A percentile compares a stretch with the other conserved stretches of the same genome.
phyloP scores from a whole-genome alignment of 2,329 filamentous ascomycete genomes.

The Fusarium bulbicola region DNA sequence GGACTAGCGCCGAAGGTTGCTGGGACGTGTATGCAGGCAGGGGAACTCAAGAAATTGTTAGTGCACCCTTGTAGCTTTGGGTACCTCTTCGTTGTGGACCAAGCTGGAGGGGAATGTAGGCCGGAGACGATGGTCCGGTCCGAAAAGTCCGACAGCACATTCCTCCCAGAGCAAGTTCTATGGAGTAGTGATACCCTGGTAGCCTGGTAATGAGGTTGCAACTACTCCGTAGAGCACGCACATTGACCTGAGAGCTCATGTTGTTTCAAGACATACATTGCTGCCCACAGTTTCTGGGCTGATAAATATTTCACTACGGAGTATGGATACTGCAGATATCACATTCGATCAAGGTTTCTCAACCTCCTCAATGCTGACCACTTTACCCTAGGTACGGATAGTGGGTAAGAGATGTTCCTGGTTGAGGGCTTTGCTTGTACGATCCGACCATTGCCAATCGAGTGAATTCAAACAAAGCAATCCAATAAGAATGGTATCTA shows the following conservation, averaged over 20 bases:
- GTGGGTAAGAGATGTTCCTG: neutral
- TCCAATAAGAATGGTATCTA: neutral
- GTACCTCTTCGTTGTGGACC: constrained; percentile 12
- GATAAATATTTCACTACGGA: neutral
- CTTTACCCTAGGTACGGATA: neutral
- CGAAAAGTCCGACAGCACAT: neutral
- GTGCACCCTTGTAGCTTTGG: constrained; percentile 22
- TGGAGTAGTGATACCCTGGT: neutral
- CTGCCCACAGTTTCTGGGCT: neutral
- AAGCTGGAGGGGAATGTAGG: constrained; percentile 8
- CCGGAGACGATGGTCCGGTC: constrained; percentile 29
- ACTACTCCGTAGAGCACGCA: neutral
- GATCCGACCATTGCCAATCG: neutral
- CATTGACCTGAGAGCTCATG: neutral
- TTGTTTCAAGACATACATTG: neutral
- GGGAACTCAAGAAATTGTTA: constrained; percentile 29
- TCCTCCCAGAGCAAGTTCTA: neutral
- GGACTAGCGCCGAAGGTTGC: constrained; percentile 3
- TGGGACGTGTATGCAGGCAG: neutral
- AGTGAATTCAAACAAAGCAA: neutral
- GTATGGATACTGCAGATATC: neutral
- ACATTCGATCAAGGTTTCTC: constrained; percentile 11
- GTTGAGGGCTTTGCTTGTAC: neutral
- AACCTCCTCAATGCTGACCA: neutral
- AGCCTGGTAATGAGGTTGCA: neutral